These are phyloP conservation scores for Millerago galiae DNA, from an alignment of 805 yeast species.

Conservation along the genomic window DNA sequence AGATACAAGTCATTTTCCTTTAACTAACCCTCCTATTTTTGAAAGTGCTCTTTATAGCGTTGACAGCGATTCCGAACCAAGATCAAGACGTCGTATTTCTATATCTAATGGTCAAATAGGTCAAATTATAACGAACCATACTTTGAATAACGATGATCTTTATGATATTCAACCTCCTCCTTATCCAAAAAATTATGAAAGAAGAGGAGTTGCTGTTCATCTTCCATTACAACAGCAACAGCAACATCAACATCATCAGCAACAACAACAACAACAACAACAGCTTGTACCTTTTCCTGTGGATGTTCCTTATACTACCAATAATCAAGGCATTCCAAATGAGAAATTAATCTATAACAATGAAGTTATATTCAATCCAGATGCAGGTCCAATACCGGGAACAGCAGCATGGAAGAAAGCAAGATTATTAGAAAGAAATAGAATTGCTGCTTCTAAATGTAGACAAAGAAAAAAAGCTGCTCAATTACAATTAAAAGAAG, in stretches of 20 bases:
- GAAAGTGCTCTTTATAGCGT: conserved; percentile 31
- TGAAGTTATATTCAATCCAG: conserved; percentile 42
- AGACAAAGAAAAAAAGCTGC: conserved; percentile 64
- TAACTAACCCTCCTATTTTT: conserved; percentile 40
- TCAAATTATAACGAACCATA: conserved; percentile 46
- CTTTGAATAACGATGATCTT: conserved; percentile 29
- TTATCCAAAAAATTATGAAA: conserved; percentile 11
- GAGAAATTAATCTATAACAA: conserved; percentile 42
- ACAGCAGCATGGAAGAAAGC: conserved; percentile 67
- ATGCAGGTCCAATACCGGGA: conserved; percentile 55
- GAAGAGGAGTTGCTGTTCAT: too few relatives aligned
- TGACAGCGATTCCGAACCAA: conserved; percentile 26
- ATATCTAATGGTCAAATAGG: conserved; percentile 84
- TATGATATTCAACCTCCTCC: conserved; percentile 32
- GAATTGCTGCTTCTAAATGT: conserved; percentile 66
- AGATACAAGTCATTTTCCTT: conserved; percentile 36
- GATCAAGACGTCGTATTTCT: conserved; percentile 60
- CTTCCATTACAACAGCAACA: too few relatives aligned
- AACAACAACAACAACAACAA: background rate
- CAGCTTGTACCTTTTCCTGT: background rate
- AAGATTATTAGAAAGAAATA: conserved; percentile 51
- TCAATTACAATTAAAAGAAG: conserved; percentile 59
- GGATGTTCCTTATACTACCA: conserved; percentile 1
- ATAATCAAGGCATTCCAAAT: conserved; percentile 29
- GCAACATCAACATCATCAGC: conserved; percentile 6